phyloP scores from a whole-genome alignment of 371 early-diverging fungal species.

The Mucor piriformis region DNA sequence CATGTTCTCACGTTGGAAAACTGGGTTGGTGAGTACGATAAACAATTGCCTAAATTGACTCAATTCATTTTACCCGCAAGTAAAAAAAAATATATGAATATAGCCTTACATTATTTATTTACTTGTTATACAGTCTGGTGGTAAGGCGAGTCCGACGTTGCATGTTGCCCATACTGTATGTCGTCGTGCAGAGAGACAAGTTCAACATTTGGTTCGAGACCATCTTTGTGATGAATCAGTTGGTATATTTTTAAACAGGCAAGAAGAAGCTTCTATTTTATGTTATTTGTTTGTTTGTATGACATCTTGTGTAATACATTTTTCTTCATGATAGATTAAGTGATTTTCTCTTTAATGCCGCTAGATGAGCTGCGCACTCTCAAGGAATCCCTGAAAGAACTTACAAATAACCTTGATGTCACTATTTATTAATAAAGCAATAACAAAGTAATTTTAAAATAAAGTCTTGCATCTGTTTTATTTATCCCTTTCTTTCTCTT shows the following conservation, averaged over 20 bases:
- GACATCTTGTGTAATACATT: constrained; percentile 26
- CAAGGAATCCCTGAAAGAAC: constrained; percentile 71
- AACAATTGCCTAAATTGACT: constrained; percentile 73
- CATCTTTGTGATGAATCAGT: constrained; percentile 63
- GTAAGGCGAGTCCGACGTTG: constrained; percentile 68
- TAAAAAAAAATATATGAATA: not conserved
- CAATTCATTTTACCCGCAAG: constrained; percentile 87
- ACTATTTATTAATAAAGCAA: not conserved
- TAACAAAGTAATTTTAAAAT: not conserved
- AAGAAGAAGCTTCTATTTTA: constrained; percentile 9
- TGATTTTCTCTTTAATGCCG: constrained; percentile 89
- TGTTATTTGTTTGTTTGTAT: constrained; percentile 10
- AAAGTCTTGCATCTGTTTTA: not conserved
- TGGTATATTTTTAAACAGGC: constrained; percentile 78
- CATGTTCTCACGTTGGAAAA: constrained; percentile 69
- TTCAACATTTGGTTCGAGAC: constrained; percentile 75
- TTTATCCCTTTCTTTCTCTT: not conserved
- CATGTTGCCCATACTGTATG: constrained; percentile 81
- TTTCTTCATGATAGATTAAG: constrained; percentile 65
- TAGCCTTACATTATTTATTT: not conserved
- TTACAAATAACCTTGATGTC: constrained; percentile 48
- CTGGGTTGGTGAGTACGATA: constrained; percentile 86
- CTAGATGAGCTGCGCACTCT: constrained; percentile 75
- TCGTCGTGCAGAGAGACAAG: constrained; percentile 84
- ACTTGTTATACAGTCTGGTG: constrained; percentile 64